Base-by-base conservation (phyloP, 257 asterid genomes). In the Cruciata laevipes region DNA sequence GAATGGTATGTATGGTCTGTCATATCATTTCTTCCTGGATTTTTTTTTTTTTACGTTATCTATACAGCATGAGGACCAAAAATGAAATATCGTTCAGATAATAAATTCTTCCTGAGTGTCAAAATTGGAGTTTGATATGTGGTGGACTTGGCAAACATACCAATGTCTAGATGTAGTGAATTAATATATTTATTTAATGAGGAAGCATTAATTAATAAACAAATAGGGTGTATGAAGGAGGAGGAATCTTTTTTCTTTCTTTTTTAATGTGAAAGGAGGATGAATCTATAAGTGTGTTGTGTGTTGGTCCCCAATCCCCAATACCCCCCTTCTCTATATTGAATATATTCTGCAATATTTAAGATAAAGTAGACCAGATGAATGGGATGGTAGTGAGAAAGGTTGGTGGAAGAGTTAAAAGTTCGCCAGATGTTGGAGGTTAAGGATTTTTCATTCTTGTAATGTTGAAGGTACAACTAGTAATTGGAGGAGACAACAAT, bases 401-500 rank as follows among this genome's bases (percentile, higher is more conserved):
- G 63, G 33, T 58, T 8, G 32, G 63, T 62, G 21, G 49, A 17
- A 33, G 65, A 30, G 11, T 61, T 5, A 32, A 16, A 33, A 63
- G 52, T 17, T 33, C n/a, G 27, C 25, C n/a, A 62, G 51, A 62
- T 40, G 56, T 64, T 20, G 23, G 68, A 20, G 21, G 18, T 38
- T 12, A 0, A 31, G 53, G 72, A 68, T 13, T n/a, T n/a, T n/a
- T n/a, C n/a, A n/a, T n/a, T 57, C 72, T 30, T 68, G 72, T 59
- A 68, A 25, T 21, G 57, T 11, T 11, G 30, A 57, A 38, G 72
- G 21, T 68, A 44, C 57, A 40, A 14, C 58, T 42, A 14, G 57
- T 5, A 17, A 27, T 25, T n/a, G 40, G 23, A 63, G 72, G 72
- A 68, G 72, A 23, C 63, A 68, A 55, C n/a, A 59, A 59, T 30